Conservation (phyloP, 371 early-diverging fungal species). For the Umbelopsis sp. region DNA sequence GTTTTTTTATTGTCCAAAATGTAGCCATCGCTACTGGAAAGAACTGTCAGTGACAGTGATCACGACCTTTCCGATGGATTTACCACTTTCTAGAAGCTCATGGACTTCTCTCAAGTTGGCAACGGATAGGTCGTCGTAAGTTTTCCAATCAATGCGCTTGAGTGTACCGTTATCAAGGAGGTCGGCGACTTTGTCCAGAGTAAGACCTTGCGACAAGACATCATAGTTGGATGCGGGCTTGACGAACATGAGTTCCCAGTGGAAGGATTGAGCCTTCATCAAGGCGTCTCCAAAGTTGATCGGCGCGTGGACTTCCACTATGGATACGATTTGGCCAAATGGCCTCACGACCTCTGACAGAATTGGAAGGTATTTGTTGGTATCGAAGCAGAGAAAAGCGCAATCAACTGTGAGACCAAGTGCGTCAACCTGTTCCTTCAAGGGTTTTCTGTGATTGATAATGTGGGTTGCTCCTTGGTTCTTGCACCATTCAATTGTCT, state of each 20-base stretch:
- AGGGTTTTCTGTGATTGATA: slow-evolving; percentile 17
- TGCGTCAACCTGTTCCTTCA: slow-evolving; percentile 14
- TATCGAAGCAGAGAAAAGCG: background rate
- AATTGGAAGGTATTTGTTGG: background rate
- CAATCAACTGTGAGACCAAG: slow-evolving; percentile 7
- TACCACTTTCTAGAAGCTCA: background rate
- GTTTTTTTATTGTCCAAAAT: background rate
- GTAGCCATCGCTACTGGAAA: background rate
- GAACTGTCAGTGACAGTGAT: background rate
- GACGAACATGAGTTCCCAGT: slow-evolving; percentile 12
- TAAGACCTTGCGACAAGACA: slow-evolving; percentile 3
- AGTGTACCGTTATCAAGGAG: background rate
- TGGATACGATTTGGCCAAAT: slow-evolving; percentile 11
- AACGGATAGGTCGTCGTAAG: background rate
- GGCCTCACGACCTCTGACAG: background rate
- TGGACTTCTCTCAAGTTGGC: background rate
- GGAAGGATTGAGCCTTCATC: slow-evolving; percentile 3
- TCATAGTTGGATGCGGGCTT: background rate
- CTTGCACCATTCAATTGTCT: slow-evolving; percentile 16
- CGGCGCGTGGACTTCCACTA: background rate
- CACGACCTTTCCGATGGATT: slow-evolving; percentile 11
- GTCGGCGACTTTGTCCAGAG: background rate
- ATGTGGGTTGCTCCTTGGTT: slow-evolving; percentile 19
- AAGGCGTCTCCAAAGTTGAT: background rate
- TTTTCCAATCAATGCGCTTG: background rate